Evolutionary conservation across 2,329 filamentous ascomycete genomes (phyloP).

Genomic region (Cyphellophora europaea): DNA sequence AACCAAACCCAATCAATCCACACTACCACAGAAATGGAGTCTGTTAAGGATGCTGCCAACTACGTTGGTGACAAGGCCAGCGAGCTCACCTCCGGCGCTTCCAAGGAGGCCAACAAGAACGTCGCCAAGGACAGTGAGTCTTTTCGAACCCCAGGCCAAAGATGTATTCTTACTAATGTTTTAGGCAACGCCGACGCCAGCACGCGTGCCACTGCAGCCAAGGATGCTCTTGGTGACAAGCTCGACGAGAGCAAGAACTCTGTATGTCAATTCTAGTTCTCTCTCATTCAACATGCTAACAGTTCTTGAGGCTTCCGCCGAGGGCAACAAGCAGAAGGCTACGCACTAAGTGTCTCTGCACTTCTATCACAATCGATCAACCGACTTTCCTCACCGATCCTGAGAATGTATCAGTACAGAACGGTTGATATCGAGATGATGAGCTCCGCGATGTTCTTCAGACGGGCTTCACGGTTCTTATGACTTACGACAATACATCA

Average conservation of each 20-base stretch:
- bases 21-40: constrained; percentile 15
- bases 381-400: constrained; percentile 1
- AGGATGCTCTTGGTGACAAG: constrained; percentile 45
- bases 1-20: constrained; percentile 8
- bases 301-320: constrained; percentile 15
- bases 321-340: constrained; percentile 19
- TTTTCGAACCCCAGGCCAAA: too few species aligned
- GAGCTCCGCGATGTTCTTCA: too few species aligned
- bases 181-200: constrained; percentile 33
- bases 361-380: neutral
- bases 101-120: constrained; percentile 63
- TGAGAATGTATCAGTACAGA: constrained; percentile 1
- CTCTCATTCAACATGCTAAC: too few species aligned
- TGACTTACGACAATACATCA: too few species aligned
- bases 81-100: constrained; percentile 45
- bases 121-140: constrained; percentile 55
- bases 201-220: constrained; percentile 46
- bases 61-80: constrained; percentile 59
- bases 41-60: constrained; percentile 23
- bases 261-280: constrained; percentile 11
- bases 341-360: constrained; percentile 13
- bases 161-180: too few species aligned
- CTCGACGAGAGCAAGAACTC: constrained; percentile 43
- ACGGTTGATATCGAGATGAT: neutral
- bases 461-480: too few species aligned